These are phyloP conservation scores for Parathielavia appendiculata DNA, from an alignment of 495 filamentous ascomycete species.

Conservation along the genomic window DNA sequence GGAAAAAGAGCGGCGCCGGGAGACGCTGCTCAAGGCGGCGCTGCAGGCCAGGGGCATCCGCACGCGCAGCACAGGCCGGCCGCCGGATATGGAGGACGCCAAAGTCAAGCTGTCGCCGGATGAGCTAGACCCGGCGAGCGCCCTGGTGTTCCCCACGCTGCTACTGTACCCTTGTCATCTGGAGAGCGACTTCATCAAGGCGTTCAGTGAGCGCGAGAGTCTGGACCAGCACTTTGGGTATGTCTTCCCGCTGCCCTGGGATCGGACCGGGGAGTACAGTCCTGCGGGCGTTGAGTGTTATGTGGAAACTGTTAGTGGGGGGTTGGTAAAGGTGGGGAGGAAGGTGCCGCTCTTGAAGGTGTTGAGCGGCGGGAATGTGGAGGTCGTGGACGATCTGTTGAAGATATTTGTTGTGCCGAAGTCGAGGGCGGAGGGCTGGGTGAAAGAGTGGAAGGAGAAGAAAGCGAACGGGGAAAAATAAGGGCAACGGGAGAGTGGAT, in stretches of 20 bases:
- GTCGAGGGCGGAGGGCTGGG: constrained; percentile 61
- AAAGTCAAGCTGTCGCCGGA: constrained; percentile 62
- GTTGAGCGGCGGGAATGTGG: constrained; percentile 69
- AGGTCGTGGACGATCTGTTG: constrained; percentile 81
- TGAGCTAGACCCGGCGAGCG: constrained; percentile 62
- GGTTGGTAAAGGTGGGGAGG: constrained; percentile 84
- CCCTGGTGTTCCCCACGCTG: constrained; percentile 69
- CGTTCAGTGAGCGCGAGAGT: constrained; percentile 65
- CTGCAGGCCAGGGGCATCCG: constrained; percentile 69
- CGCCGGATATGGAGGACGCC: constrained; percentile 82
- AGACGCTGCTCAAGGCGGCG: constrained; percentile 59
- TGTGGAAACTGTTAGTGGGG: constrained; percentile 75
- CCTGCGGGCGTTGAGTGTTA: constrained; percentile 71
- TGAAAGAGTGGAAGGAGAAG: constrained; percentile 73
- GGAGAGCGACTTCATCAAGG: constrained; percentile 86
- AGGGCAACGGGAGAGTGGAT: background rate
- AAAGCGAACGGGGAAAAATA: constrained; percentile 41
- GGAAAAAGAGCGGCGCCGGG: constrained; percentile 47
- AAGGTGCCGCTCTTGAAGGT: constrained; percentile 71
- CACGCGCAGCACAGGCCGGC: constrained; percentile 58
- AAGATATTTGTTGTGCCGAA: constrained; percentile 74
- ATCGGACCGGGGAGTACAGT: constrained; percentile 61
- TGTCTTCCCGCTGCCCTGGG: constrained; percentile 82
- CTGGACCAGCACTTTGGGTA: constrained; percentile 70
- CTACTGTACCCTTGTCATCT: constrained; percentile 74